A percentile compares a stretch with the other conserved stretches of the same genome.
Conservation (phyloP, 768 basidiomycete species). For the Tulasnella sp. region DNA sequence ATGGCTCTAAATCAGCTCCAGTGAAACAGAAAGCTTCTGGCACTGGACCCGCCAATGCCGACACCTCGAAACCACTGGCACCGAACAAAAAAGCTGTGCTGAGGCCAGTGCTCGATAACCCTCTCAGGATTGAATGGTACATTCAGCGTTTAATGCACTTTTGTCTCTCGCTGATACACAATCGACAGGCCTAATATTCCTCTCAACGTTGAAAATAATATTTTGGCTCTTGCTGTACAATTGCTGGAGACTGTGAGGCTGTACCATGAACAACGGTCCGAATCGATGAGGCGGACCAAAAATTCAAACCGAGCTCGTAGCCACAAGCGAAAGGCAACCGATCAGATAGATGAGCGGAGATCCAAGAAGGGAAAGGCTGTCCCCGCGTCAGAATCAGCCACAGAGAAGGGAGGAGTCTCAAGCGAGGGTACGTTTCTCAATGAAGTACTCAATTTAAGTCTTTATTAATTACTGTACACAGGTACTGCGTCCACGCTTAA, state of each 20-base stretch:
- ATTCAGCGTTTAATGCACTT: background rate
- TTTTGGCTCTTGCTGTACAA: slow-evolving; percentile 50
- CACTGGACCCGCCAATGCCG: slow-evolving; percentile 29
- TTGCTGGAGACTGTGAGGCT: slow-evolving; percentile 40
- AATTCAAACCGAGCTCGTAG: background rate
- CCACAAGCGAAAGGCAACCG: background rate
- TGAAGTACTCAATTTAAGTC: background rate
- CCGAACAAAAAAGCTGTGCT: slow-evolving; percentile 61
- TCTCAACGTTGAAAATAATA: slow-evolving; percentile 55
- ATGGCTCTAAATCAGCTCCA: background rate
- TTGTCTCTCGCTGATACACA: background rate
- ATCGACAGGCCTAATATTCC: slow-evolving; percentile 58
- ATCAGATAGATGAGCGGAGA: background rate
- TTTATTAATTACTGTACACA: background rate
- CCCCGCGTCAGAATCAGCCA: background rate
- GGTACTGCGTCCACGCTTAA: background rate
- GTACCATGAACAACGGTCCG: slow-evolving; percentile 41
- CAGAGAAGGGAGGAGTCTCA: background rate
- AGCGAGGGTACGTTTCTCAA: background rate
- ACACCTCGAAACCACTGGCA: slow-evolving; percentile 9
- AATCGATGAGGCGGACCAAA: background rate
- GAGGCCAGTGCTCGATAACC: slow-evolving; percentile 68
- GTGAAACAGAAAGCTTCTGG: background rate
- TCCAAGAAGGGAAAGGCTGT: background rate
- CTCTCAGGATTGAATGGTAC: slow-evolving; percentile 67